These are phyloP conservation scores for Geotrichum europaeum DNA, from an alignment of 1,139 yeast species.

Conservation along the genomic window DNA sequence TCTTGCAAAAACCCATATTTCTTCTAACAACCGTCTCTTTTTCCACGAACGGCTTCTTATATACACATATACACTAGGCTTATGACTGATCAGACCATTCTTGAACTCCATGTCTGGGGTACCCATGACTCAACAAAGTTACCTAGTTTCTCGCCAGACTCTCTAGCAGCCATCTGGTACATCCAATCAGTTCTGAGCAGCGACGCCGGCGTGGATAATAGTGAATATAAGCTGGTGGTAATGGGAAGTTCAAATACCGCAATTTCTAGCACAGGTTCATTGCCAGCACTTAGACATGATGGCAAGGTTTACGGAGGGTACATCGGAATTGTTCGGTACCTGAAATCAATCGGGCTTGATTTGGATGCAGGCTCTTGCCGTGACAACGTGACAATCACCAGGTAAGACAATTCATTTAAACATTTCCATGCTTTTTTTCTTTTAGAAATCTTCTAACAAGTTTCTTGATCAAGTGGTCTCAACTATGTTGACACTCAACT, in stretches of 20 bases:
- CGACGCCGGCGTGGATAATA: not conserved
- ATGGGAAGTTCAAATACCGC: constrained; percentile 57
- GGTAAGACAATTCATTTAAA: not conserved
- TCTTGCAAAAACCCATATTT: not conserved
- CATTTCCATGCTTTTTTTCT: constrained; percentile 36
- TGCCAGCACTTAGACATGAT: constrained; percentile 50
- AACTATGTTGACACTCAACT: constrained; percentile 39
- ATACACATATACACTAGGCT: not conserved
- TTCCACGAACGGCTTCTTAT: constrained; percentile 6
- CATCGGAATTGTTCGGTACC: constrained; percentile 41
- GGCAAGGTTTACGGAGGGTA: constrained; percentile 43
- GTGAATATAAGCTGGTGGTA: constrained; percentile 29
- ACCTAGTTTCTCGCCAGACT: constrained; percentile 41
- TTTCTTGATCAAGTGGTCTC: not conserved
- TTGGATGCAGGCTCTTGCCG: constrained; percentile 20
- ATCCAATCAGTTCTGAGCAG: constrained; percentile 26
- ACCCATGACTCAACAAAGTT: constrained; percentile 23
- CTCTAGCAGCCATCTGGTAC: constrained; percentile 40
- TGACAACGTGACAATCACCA: constrained; percentile 11
- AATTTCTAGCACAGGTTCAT: constrained; percentile 41
- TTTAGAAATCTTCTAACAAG: not conserved
- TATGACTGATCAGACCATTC: constrained; percentile 15
- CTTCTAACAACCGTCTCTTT: not conserved
- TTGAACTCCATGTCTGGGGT: constrained; percentile 59
- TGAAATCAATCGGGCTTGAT: constrained; percentile 26